Conservation (phyloP, 352 stramenopile genomes). For the Thalassiosira delicatula region DNA sequence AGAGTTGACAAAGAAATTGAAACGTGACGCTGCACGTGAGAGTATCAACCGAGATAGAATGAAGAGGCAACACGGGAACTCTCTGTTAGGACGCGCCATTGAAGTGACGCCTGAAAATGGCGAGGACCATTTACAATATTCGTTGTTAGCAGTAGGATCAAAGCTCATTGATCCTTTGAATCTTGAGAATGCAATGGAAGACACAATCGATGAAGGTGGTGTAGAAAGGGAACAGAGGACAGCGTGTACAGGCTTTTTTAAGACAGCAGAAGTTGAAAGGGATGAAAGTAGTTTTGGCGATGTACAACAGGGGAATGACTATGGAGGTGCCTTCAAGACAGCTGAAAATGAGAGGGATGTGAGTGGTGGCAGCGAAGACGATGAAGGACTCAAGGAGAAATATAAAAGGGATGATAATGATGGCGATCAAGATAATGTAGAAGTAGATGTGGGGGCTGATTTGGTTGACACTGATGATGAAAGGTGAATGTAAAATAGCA, state of each 20-base stretch:
- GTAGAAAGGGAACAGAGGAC: too few relatives aligned
- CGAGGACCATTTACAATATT: background rate
- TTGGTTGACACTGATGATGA: background rate
- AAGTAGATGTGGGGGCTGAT: background rate
- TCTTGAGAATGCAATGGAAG: background rate
- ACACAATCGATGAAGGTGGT: background rate
- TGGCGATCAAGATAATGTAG: background rate
- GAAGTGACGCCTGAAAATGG: background rate
- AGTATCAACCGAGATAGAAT: background rate
- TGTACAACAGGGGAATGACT: background rate
- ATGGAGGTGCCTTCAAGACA: background rate
- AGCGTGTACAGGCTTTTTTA: background rate
- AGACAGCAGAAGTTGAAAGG: background rate
- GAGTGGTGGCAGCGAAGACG: background rate
- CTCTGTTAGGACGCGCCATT: background rate
- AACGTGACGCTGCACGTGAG: background rate
- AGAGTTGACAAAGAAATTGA: background rate
- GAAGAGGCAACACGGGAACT: background rate
- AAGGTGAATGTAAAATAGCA: slow-evolving; percentile 1
- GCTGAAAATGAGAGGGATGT: background rate
- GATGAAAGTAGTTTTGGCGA: background rate
- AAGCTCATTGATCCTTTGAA: background rate
- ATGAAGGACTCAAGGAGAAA: background rate
- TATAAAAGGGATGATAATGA: background rate
- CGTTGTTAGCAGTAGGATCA: background rate